A percentile compares a stretch with the other conserved stretches of the same genome.
Conservation (phyloP, 2,329 filamentous ascomycete species). For the Venturia aucupariae region DNA sequence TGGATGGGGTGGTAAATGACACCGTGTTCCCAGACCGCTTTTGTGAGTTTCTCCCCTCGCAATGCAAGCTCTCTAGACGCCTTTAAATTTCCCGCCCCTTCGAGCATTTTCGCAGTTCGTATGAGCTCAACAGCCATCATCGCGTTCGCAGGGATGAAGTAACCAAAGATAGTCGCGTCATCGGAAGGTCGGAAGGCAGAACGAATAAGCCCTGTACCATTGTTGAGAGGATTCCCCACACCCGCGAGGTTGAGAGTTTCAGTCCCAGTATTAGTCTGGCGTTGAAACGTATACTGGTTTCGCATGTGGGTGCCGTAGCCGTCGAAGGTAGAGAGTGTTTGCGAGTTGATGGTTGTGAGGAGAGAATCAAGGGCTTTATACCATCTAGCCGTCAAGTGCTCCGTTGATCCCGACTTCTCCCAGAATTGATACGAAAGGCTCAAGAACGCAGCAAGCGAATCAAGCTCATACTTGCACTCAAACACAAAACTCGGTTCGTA, state of each 20-base stretch:
- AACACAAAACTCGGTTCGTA: constrained; percentile 84
- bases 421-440: constrained; percentile 79
- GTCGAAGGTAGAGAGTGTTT: constrained; percentile 75
- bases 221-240: constrained; percentile 82
- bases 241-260: constrained; percentile 80
- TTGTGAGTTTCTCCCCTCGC: constrained; percentile 56
- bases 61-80: constrained; percentile 46
- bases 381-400: constrained; percentile 74
- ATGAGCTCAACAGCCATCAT: constrained; percentile 89
- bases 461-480: constrained; percentile 98
- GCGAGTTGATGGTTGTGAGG: constrained; percentile 63
- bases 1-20: constrained; percentile 67
- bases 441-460: constrained; percentile 88
- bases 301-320: constrained; percentile 48
- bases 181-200: constrained; percentile 93
- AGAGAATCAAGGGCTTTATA: constrained; percentile 66
- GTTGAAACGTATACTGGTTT: constrained; percentile 83
- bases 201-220: constrained; percentile 73
- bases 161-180: constrained; percentile 88
- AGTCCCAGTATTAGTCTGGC: constrained; percentile 70
- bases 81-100: constrained; percentile 21
- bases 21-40: constrained; percentile 77
- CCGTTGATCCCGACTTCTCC: constrained; percentile 64
- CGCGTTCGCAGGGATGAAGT: constrained; percentile 90
- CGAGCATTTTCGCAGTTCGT: constrained; percentile 61